These are phyloP conservation scores for Millerago galiae DNA, from an alignment of 805 yeast species.

Conservation along the genomic window DNA sequence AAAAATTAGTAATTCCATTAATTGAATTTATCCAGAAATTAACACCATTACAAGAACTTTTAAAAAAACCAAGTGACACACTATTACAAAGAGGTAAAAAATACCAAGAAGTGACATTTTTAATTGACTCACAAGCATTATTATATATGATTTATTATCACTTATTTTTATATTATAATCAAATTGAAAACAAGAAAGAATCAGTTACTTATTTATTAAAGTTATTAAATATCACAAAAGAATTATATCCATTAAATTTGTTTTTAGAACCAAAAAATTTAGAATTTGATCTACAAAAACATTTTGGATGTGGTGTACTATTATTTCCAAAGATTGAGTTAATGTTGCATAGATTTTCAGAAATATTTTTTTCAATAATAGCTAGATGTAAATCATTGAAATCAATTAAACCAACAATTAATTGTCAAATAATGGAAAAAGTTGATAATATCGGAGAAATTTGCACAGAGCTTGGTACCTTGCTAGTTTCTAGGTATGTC, in stretches of 20 bases:
- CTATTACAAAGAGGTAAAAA: conserved; percentile 15
- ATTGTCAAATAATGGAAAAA: conserved; percentile 1
- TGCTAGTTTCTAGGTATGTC: conserved; percentile 9
- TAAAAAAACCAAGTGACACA: conserved; percentile 14
- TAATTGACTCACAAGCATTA: conserved; percentile 13
- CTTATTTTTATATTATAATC: conserved; percentile 16
- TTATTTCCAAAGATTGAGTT: conserved; percentile 20
- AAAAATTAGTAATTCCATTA: conserved; percentile 9
- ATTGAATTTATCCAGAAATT: conserved; percentile 5
- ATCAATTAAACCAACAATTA: conserved; percentile 4
- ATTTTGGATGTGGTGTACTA: conserved; percentile 17
- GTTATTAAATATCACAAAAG: conserved; percentile 4
- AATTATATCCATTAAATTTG: conserved; percentile 9
- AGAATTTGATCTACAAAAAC: conserved; percentile 14
- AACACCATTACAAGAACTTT: conserved; percentile 10
- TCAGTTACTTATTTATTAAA: conserved; percentile 12
- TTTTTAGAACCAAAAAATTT: conserved; percentile 13
- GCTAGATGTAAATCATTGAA: conserved; percentile 18
- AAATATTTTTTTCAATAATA: conserved; percentile 12
- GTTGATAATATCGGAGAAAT: conserved; percentile 13
- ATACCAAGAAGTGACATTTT: conserved; percentile 3
- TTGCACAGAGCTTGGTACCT: conserved; percentile 1
- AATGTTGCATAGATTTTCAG: conserved; percentile 15
- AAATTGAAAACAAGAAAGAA: conserved; percentile 5
- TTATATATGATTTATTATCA: conserved; percentile 19